Percentiles rank a stretch among this genome's conserved stretches.
These are phyloP conservation scores for Barnettozyma wickerhamii DNA, from an alignment of 805 yeast species.

Conservation along the genomic window DNA sequence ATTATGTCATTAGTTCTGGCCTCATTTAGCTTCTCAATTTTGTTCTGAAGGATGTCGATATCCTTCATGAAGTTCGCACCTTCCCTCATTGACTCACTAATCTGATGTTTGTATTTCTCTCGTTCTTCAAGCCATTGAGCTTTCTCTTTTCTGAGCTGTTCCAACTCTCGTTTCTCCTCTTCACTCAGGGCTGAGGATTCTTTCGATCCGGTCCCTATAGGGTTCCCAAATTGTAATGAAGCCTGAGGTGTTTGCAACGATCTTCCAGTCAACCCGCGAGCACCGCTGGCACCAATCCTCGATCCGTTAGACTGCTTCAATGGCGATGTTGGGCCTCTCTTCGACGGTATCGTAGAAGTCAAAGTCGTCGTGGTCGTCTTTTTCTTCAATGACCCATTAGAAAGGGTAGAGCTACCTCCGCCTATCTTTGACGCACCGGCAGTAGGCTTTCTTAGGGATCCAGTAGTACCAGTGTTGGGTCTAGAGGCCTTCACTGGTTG, in stretches of 20 bases:
- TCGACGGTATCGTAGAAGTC: slow-evolving; percentile 49
- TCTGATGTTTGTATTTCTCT: slow-evolving; percentile 26
- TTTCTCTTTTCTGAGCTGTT: slow-evolving; percentile 50
- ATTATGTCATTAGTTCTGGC: slow-evolving; percentile 48
- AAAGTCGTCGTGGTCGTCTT: slow-evolving; percentile 1
- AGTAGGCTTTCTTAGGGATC: too few species aligned
- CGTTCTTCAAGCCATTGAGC: slow-evolving; percentile 30
- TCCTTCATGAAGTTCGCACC: slow-evolving; percentile 25
- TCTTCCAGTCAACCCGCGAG: slow-evolving; percentile 39
- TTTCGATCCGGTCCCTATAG: not conserved
- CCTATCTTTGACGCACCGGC: too few species aligned
- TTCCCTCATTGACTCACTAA: slow-evolving; percentile 27
- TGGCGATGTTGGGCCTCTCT: slow-evolving; percentile 70
- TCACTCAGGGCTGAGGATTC: slow-evolving; percentile 12
- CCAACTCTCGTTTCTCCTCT: slow-evolving; percentile 39
- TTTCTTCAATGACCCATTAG: slow-evolving; percentile 13
- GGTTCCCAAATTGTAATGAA: slow-evolving; percentile 3
- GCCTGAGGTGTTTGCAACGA: slow-evolving; percentile 30
- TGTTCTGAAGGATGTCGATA: slow-evolving; percentile 15
- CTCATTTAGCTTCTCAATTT: slow-evolving; percentile 40
- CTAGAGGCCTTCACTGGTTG: slow-evolving; percentile 14
- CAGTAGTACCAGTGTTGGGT: too few species aligned
- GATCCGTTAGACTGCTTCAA: slow-evolving; percentile 36
- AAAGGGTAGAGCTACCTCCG: slow-evolving; percentile 7
- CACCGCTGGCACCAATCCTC: slow-evolving; percentile 17